Conservation (phyloP, 2,329 filamentous ascomycete genomes). For the Ophiostoma pallidulum region DNA sequence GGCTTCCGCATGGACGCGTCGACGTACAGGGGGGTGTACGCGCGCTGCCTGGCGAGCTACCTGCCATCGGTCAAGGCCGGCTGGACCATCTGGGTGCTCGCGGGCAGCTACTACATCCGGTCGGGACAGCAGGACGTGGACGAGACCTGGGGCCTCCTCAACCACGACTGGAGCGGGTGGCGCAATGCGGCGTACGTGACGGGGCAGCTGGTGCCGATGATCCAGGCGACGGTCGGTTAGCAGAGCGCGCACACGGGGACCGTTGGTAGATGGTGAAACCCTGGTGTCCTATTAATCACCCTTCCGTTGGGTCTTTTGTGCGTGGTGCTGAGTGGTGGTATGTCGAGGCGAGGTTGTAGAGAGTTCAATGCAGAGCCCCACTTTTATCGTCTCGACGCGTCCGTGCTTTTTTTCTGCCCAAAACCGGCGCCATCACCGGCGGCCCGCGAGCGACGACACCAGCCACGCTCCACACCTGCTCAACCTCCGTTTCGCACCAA, state of each 20-base stretch:
- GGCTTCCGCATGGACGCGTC: constrained; percentile 41
- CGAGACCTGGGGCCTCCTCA: constrained; percentile 48
- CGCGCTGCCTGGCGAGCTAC: constrained; percentile 41
- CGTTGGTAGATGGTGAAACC: background rate
- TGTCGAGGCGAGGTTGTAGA: too few relatives aligned
- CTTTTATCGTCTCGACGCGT: background rate
- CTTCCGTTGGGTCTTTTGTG: background rate
- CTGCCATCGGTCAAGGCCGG: constrained; percentile 39
- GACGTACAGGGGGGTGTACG: constrained; percentile 40
- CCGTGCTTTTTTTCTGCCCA: background rate
- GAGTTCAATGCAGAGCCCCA: background rate
- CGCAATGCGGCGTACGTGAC: constrained; percentile 34
- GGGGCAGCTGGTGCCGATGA: constrained; percentile 32
- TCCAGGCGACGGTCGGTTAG: constrained; percentile 24
- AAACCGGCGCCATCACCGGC: too few relatives aligned
- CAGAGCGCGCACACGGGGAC: too few relatives aligned
- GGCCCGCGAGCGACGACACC: too few relatives aligned
- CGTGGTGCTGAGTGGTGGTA: too few relatives aligned
- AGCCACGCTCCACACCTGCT: constrained; percentile 1
- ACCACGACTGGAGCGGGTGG: constrained; percentile 45
- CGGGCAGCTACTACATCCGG: constrained; percentile 49
- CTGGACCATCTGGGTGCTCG: constrained; percentile 51
- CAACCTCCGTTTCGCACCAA: too few relatives aligned
- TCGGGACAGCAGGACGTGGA: constrained; percentile 44
- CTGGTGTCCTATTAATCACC: too few relatives aligned